Evolutionary conservation across 768 basidiomycete species (phyloP), one percentile per base, ranked within the genome.

Genomic region (Sistotremastrum suecicum): DNA sequence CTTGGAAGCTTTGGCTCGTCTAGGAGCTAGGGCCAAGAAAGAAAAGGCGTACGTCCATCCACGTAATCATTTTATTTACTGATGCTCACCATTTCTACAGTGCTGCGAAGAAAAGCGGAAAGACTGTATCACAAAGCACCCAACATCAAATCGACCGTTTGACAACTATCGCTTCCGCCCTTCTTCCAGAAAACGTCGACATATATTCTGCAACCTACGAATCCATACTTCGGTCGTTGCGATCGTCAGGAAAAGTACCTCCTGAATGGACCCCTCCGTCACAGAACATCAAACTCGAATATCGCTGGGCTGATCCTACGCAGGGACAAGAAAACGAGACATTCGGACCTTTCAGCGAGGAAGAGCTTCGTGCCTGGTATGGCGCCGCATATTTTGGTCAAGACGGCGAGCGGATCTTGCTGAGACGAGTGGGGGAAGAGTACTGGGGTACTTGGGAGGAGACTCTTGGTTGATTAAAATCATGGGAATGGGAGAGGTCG

Each of bases 171-270:
- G 86, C 89, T 5, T 90, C 86, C n/a, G 80, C 71, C 35, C 73
- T 92, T 51, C 82, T 94, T 78, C 80, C 82, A 9, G 87, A 86
- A 28, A 87, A 94, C 50, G 69, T 73, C 11, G 88, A 92, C 55
- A 74, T 92, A 45, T 94, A 92, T 63, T 82, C 80, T 37, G 80
- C 75, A 59, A 83, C 84, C 0, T 87, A 87, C 58, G 87, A 90
- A 53, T 81, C 87, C 56, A 70, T 94, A 43, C 76, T 94, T 12
- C 79, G 84, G 47, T 66, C 71, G 36, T 74, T 91, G 20, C 76
- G 85, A 33, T 69, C 76, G 3, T 78, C 83, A 4, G 86, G 84
- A 36, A 66, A 63, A 30, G 84, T 90, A 37, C 71, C 75, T 35
- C 55, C 67, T 2, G 66, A 71, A 43, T 90, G 89, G 88, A 63